phyloP scores from a whole-genome alignment of 495 filamentous ascomycete genomes.

The Xeromyces bisporus region DNA sequence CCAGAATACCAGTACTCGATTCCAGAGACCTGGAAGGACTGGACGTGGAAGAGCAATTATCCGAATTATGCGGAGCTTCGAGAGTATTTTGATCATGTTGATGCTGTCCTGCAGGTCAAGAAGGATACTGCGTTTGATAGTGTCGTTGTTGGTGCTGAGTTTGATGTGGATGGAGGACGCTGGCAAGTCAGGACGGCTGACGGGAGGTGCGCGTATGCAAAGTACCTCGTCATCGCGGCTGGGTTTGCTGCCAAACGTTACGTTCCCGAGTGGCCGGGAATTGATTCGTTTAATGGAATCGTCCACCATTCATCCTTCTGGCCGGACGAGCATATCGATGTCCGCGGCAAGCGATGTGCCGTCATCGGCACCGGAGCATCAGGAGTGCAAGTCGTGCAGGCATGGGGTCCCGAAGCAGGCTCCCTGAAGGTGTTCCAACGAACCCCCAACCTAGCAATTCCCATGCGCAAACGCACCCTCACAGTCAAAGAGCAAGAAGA shows the following conservation, averaged over 20 bases:
- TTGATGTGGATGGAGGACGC: slow-evolving; percentile 16
- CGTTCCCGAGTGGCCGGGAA: slow-evolving; percentile 32
- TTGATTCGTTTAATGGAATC: slow-evolving; percentile 34
- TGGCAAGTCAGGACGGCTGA: slow-evolving; percentile 34
- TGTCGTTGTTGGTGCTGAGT: slow-evolving; percentile 28
- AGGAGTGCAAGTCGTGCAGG: slow-evolving; percentile 40
- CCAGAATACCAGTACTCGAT: slow-evolving; percentile 36
- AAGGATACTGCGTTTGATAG: slow-evolving; percentile 36
- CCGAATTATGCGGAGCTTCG: slow-evolving; percentile 32
- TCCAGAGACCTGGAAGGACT: slow-evolving; percentile 35
- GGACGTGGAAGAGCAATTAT: slow-evolving; percentile 36
- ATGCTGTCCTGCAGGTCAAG: slow-evolving; percentile 27
- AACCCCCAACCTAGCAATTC: slow-evolving; percentile 36
- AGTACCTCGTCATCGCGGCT: slow-evolving; percentile 31
- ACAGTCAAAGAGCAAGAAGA: slow-evolving; percentile 27
- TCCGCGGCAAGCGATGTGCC: slow-evolving; percentile 31
- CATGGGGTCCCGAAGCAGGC: slow-evolving; percentile 18
- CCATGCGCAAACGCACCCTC: slow-evolving; percentile 31
- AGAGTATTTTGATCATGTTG: slow-evolving; percentile 39
- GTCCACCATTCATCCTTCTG: slow-evolving; percentile 43
- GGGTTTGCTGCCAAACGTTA: slow-evolving; percentile 17
- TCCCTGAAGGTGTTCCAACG: slow-evolving; percentile 34
- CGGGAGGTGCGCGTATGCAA: slow-evolving; percentile 24
- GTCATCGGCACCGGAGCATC: slow-evolving; percentile 45
- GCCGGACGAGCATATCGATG: slow-evolving; percentile 33